A percentile compares a stretch with the other conserved stretches of the same genome.
phyloP scores from a whole-genome alignment of 257 asterid genomes.

The Jasminum sambac region DNA sequence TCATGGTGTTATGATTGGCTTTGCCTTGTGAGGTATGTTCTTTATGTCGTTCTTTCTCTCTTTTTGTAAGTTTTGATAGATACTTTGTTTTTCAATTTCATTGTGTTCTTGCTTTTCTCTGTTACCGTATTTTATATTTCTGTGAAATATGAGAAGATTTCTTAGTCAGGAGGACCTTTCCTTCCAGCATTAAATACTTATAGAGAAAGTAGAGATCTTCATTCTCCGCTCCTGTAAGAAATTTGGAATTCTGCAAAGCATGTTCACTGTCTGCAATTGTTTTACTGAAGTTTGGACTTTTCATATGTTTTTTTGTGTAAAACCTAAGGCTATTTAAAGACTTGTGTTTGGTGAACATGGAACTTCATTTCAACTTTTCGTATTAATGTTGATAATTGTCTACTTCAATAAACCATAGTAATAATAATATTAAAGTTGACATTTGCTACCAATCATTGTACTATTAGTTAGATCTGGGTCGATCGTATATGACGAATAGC shows the following conservation, averaged over 20 bases:
- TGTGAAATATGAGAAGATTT: not conserved
- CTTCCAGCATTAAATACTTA: not conserved
- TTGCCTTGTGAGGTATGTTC: constrained; percentile 32
- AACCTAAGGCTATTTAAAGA: not conserved
- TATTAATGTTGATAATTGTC: not conserved
- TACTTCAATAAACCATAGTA: not conserved
- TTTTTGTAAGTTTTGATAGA: not conserved
- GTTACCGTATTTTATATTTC: not conserved
- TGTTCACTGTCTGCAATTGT: not conserved
- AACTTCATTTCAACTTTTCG: not conserved
- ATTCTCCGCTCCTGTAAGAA: not conserved
- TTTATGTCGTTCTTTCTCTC: not conserved
- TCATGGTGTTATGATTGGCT: constrained; percentile 13
- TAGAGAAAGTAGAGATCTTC: not conserved
- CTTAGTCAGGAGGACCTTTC: not conserved
- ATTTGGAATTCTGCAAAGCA: not conserved
- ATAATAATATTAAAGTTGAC: not conserved
- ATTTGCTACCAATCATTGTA: not conserved
- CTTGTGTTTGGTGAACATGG: not conserved
- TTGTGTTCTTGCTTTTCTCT: not conserved
- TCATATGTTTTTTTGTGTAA: not conserved
- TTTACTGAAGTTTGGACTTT: not conserved
- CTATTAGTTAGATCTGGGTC: not conserved
- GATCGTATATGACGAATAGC: too few species aligned
- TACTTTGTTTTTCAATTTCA: not conserved